Evolutionary conservation across 768 basidiomycete genomes (phyloP).

Genomic region (Lactarius quietus): DNA sequence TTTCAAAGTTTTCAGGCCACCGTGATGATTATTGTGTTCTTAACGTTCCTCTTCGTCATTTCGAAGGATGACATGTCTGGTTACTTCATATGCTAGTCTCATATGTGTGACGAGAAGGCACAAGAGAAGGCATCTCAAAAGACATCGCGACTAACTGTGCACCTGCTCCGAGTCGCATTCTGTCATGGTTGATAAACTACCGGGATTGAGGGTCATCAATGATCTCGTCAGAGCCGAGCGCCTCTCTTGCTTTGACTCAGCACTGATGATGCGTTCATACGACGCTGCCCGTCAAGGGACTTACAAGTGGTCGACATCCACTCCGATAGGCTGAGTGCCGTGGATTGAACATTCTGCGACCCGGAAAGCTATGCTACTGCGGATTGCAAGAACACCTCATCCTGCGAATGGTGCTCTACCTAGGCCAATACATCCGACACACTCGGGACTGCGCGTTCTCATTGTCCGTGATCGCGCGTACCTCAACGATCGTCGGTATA

Average conservation of each 20-base stretch:
- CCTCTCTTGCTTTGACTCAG: slow-evolving; percentile 8
- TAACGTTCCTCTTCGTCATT: background rate
- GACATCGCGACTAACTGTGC: background rate
- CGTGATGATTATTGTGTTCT: background rate
- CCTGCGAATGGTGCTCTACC: background rate
- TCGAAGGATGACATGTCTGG: background rate
- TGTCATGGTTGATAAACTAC: background rate
- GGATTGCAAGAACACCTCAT: background rate
- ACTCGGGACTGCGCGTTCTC: background rate
- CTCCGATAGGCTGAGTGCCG: background rate
- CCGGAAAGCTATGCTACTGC: background rate
- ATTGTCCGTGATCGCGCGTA: background rate
- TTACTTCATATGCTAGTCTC: background rate
- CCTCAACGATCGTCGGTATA: background rate
- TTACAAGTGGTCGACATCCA: no score
- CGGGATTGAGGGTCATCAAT: background rate
- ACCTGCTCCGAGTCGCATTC: background rate
- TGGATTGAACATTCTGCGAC: slow-evolving; percentile 1
- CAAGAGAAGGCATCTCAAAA: no score
- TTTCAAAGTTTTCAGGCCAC: background rate
- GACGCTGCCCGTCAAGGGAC: background rate
- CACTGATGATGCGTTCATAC: background rate
- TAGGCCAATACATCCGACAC: background rate
- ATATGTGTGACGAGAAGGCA: background rate
- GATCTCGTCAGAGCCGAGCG: background rate